Conservation (phyloP, 768 basidiomycete genomes). For the Russula virescens region DNA sequence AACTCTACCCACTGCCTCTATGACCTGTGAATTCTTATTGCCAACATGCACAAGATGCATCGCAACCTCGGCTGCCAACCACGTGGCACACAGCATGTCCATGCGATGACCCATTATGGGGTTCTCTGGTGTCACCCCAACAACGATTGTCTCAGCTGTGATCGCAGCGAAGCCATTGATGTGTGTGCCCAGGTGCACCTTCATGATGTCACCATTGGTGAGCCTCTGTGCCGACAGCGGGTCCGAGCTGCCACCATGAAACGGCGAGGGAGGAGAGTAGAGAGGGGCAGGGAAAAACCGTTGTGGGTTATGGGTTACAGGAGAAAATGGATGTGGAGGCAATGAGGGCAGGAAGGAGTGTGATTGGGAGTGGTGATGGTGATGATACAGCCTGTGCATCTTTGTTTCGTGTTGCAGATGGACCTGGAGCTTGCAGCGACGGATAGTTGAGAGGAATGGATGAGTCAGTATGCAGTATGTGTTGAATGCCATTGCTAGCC, state of each 20-base stretch:
- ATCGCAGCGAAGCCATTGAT: slow-evolving; percentile 96
- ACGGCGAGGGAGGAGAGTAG: no score
- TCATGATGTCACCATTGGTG: slow-evolving; percentile 87
- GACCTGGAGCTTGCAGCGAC: no score
- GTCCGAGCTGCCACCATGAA: slow-evolving; percentile 52
- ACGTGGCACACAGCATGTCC: slow-evolving; percentile 91
- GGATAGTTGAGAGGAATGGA: no score
- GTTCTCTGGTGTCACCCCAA: slow-evolving; percentile 65
- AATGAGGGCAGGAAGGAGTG: no score
- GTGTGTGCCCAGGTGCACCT: slow-evolving; percentile 93
- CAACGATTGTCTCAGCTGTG: slow-evolving; percentile 87
- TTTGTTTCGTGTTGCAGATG: no score
- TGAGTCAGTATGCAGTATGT: no score
- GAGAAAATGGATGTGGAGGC: no score
- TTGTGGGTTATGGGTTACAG: no score
- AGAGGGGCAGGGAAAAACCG: no score
- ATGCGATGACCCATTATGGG: slow-evolving; percentile 84
- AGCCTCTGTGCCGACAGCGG: slow-evolving; percentile 60
- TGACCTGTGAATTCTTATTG: slow-evolving; percentile 93
- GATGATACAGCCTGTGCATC: no score
- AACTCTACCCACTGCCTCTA: slow-evolving; percentile 74
- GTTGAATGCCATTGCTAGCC: no score
- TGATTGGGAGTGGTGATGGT: no score
- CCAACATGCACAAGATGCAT: slow-evolving; percentile 89
- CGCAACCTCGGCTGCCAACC: slow-evolving; percentile 86